Base-by-base conservation (phyloP, 1,284 basidiomycete species). In the Puccinia novopanici region DNA sequence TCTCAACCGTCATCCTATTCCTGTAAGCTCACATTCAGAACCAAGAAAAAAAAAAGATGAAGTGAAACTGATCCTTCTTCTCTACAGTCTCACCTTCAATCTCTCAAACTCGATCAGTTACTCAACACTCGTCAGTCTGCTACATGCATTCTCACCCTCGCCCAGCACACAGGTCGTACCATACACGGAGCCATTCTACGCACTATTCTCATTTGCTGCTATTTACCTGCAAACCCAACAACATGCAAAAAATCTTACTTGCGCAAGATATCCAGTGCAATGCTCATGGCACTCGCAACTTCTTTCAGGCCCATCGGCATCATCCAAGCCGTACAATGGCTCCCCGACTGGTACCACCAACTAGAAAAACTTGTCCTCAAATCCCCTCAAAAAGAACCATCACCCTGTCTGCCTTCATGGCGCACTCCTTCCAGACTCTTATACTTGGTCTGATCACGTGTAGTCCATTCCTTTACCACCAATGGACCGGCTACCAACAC, bases 121-220 rank as follows among this genome's bases (percentile, higher is more conserved):
- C 40, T 24, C 76, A 3, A 34, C 15, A 22, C 76, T 71, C n/a
- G 55, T 57, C 48, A 37, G 40, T 17, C 34, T 79, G 17, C 27
- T 79, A 13, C 68, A 79, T 45, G 17, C 54, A 27, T 61, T 79
- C 57, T 71, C 76, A 22, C 76, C 76, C 30, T 45, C 76, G 0
- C 76, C 76, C 0, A 37, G 12, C 22, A 79, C 76, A 37, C 68
- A 71, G 48, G 55, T 72, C 37, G 76, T 79, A 24, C 67, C 68
- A 6, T 79, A 79, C 27, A 79, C 67, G n/a, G 76, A 79, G 45
- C 54, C 76, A 9, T 79, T 79, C 42, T 79, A 59, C 24, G 34
- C 76, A 5, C 40, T 79, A 24, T 79, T 79, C 68, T 71, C 76
- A 10, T 79, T 79, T 24, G 19, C 68, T 34, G 55, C 61, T 5